These are phyloP conservation scores for Tardiomyces blankii DNA, from an alignment of 1,139 yeast species.

Conservation along the genomic window DNA sequence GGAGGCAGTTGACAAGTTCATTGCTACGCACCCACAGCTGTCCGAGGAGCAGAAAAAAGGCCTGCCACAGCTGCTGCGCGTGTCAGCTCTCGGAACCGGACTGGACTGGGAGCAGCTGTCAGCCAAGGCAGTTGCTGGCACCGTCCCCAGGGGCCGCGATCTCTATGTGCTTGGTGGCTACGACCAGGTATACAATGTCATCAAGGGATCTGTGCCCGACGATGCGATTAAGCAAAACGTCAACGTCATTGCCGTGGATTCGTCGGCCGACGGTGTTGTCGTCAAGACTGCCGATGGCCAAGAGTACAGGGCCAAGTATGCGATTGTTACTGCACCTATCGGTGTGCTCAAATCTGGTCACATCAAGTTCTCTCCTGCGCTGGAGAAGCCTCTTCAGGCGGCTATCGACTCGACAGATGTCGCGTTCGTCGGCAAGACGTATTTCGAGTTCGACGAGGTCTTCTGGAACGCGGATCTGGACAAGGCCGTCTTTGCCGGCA, in stretches of 20 bases:
- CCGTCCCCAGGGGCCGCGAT: background rate
- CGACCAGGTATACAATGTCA: background rate
- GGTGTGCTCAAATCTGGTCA: constrained; percentile 34
- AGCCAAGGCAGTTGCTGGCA: background rate
- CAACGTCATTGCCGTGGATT: background rate
- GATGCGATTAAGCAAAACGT: background rate
- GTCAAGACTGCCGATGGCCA: background rate
- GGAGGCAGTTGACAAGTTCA: background rate
- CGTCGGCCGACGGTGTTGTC: background rate
- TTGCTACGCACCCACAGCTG: background rate
- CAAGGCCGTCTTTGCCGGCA: constrained; percentile 27
- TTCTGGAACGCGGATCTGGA: constrained; percentile 41
- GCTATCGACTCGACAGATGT: constrained; percentile 45
- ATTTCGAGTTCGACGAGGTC: constrained; percentile 53
- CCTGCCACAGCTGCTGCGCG: background rate
- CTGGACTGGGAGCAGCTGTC: background rate
- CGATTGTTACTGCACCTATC: constrained; percentile 67
- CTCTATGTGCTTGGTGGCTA: background rate
- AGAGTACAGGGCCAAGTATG: constrained; percentile 27
- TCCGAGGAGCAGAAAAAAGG: background rate
- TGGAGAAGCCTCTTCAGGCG: constrained; percentile 37
- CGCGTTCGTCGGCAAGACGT: constrained; percentile 68
- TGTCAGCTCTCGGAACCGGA: background rate
- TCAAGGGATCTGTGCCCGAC: constrained; percentile 17
- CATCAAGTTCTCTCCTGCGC: background rate